Conservation (phyloP, 2,329 filamentous ascomycete genomes). For the Aspergillus awamori region DNA sequence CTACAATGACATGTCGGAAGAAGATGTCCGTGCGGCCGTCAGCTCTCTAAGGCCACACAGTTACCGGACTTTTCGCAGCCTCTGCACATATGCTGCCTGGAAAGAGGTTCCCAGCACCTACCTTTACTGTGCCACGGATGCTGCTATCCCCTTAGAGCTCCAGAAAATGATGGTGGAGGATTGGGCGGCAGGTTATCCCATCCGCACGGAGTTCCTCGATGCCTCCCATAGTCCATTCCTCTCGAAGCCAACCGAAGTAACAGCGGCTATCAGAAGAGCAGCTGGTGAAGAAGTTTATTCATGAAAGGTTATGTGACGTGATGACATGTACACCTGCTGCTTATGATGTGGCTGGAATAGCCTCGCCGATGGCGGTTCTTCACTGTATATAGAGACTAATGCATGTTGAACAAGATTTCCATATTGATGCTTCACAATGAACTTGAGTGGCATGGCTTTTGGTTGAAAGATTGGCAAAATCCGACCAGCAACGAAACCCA, state of each 20-base stretch:
- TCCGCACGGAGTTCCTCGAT: conserved; percentile 8
- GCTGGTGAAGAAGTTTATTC: neutral
- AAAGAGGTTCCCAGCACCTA: conserved; percentile 11
- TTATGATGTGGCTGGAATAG: too few relatives aligned
- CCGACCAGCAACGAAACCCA: too few relatives aligned
- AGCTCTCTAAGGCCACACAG: conserved; percentile 2
- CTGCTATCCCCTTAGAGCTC: neutral
- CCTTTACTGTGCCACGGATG: conserved; percentile 9
- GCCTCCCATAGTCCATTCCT: conserved; percentile 12
- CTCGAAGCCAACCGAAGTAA: neutral
- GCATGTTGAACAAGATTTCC: too few relatives aligned
- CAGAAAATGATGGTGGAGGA: conserved; percentile 14
- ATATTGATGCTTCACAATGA: too few relatives aligned
- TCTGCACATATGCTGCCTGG: conserved; percentile 7
- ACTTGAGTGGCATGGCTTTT: too few relatives aligned
- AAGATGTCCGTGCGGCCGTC: neutral
- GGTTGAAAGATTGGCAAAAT: too few relatives aligned
- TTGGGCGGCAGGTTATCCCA: neutral
- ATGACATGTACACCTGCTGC: neutral
- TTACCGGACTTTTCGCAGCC: neutral
- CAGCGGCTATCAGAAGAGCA: neutral
- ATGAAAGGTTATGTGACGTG: neutral
- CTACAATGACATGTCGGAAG: conserved; percentile 8
- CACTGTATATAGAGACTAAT: too few relatives aligned
- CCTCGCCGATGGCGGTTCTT: too few relatives aligned